Base-by-base conservation (phyloP, 345 rosid species). In the Eucalyptus curtisii region DNA sequence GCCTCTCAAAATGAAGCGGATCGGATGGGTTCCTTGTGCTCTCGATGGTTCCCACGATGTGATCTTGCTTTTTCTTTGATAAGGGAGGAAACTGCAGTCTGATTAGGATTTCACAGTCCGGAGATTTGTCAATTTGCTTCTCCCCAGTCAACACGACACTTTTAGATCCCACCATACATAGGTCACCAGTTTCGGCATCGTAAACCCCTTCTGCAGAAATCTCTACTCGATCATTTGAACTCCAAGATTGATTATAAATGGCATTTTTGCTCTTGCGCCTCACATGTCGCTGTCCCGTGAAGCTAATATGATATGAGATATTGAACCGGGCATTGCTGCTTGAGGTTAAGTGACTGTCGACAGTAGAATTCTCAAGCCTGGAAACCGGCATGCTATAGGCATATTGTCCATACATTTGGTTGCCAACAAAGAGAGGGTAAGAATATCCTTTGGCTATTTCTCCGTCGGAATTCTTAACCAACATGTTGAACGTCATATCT, bases 131-230 rank as follows among this genome's bases (percentile, higher is more conserved):
- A 6, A 14, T 47, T 81, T 13, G 47, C 52, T 33, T 30, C 44
- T 80, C 84, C 55, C 85, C 64, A 9, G 20, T 85, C 20, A 82
- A 61, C 48, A 49, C 86, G 22, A 87, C 40, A 66, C 87, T 86
- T 49, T 91, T n/a, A n/a, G n/a, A 95, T 25, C 95, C 96, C 61
- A 94, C 88, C 96, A 95, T 91, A 87, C 95, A 93, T 33, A 95
- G 89, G 20, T 64, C 48, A 33, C 95, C 95, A 5, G 91, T 94
- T 42, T 89, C 57, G 3, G 90, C 76, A 91, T 94, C 88, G 85
- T 95, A 94, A 52, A 89, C 68, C 52, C 96, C 95, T 87, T 94
- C 95, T 25, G 95, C 95, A 57, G 92, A 88, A 79, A 94, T 92
- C 61, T 88, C 64, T 47, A 89, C 68, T 11, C 50, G 31, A 16